Base-by-base conservation (phyloP, 2,329 filamentous ascomycete genomes). In the Aspergillus spinulosporus region DNA sequence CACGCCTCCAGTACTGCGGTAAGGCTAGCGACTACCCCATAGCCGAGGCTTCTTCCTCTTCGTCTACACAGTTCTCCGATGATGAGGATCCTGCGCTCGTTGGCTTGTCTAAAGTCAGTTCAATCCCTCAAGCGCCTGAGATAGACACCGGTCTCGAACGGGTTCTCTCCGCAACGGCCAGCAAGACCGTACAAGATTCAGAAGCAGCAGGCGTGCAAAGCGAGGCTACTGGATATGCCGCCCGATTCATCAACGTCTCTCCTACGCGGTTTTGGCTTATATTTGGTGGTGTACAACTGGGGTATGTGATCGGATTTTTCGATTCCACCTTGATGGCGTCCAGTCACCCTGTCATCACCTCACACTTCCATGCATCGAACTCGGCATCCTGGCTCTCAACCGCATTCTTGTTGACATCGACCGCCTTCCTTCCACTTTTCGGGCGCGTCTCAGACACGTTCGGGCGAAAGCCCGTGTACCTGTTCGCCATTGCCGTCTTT, bases 271-370 rank as follows among this genome's bases (percentile, higher is more conserved):
- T 89, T 73, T 85, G 83, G 80, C 67, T 84, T 58, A 82, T 88
- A 54, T 89, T 88, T 67, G 62, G 74, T 4, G 81, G 82, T 50
- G 77, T 88, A 46, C 72, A 88, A 59, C 67, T 80, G n/a, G 78
- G 79, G 3, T 83, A 83, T 65, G 82, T 87, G 59, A 71, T 78
- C 53, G 75, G 71, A 7, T 85, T 80, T 68, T 92, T 93, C 67
- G 90, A 93, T 75, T 82, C 84, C 9, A 93, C 89, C 3, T 82
- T 93, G 62, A 92, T 93, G 88, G 88, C 88, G 3, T 90, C 88
- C 2, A 87, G 83, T 42, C 89, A 94, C 70, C 89, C 89, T 0
- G 88, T 90, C 56, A 91, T 93, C 59, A 92, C 89, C 0, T 91
- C 88, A 0, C 85, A 92, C 70, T 93, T 93, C 72, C 77, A 86